Evolutionary conservation across 1,139 yeast species (phyloP), one percentile per base, ranked within the genome.

Genomic region (Candida freyschussii): DNA sequence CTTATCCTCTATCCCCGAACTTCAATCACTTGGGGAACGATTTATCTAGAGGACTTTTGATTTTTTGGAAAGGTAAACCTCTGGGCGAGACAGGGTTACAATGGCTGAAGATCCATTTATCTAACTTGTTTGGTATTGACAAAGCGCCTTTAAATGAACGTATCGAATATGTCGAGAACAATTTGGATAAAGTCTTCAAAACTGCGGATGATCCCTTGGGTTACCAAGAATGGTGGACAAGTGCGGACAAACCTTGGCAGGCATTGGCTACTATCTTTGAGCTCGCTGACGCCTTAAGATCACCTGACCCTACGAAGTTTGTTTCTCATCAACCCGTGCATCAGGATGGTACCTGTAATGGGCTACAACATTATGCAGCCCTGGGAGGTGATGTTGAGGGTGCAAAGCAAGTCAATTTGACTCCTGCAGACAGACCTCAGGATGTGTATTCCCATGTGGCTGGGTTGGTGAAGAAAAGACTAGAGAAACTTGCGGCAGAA

Each of bases 291-390:
- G 97, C 97, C 1, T 60, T 73, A 48, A 67, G 77, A 40, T 62
- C 78, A 39, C 74, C 69, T 6, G 85, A 86, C 47, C 97, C 97
- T 2, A 70, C 78, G 6, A 71, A 78, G 43, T 87, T 60, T 52
- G 62, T 80, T 16, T 82, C 94, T 2, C 86, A 83, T 50, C 74
- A 86, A 41, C 96, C 97, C 1, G 86, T 91, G 12, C 97, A 91
- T 57, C 96, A 87, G 61, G 98, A 91, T 61, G 98, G 98, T 47
- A 85, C 97, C 0, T 91, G 98, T 63, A 91, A 91, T 55, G 98
- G 98, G 7, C 68, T 91, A 39, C 98, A 91, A 59, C 98, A 91
- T 61, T 91, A 91, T 61, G 97, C 98, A 12, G 98, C 98, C 0
- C 69, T 91, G 26, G 98, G 97, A 50, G 96, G 97, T 59, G 97